Conservation (phyloP, 345 rosid genomes). For the Trapa bicornis region DNA sequence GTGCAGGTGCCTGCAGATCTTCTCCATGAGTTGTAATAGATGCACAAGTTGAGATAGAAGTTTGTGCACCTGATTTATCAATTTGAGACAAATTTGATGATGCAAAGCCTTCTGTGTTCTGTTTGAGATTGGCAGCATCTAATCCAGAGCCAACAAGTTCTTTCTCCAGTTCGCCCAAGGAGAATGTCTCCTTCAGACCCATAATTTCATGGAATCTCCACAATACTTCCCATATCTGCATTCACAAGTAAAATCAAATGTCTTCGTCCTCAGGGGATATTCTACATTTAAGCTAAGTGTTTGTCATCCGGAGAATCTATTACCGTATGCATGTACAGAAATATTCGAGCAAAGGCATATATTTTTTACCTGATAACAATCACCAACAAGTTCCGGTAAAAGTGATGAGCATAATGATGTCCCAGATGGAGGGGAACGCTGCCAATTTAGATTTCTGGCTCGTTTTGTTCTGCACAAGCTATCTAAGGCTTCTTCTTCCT, state of each 20-base stretch:
- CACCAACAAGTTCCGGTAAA: slow-evolving; percentile 72
- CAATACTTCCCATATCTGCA: slow-evolving; percentile 71
- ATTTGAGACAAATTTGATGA: slow-evolving; percentile 15
- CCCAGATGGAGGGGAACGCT: slow-evolving; percentile 50
- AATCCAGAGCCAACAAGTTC: slow-evolving; percentile 59
- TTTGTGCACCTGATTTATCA: slow-evolving; percentile 20
- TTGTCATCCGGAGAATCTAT: not conserved
- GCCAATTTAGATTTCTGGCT: slow-evolving; percentile 25
- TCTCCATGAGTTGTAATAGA: slow-evolving; percentile 19
- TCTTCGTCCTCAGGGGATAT: not conserved
- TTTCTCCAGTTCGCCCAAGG: slow-evolving; percentile 53
- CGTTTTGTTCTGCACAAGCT: slow-evolving; percentile 37
- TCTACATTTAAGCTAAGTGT: not conserved
- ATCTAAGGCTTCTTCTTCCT: slow-evolving; percentile 21
- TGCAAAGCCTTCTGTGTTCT: slow-evolving; percentile 24
- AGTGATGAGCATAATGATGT: slow-evolving; percentile 51
- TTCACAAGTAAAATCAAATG: slow-evolving; percentile 8
- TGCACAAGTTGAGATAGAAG: slow-evolving; percentile 19
- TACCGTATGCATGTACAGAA: not conserved
- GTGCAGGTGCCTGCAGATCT: slow-evolving; percentile 23
- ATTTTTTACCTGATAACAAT: slow-evolving; percentile 63
- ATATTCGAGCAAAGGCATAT: slow-evolving; percentile 5
- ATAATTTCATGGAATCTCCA: slow-evolving; percentile 63
- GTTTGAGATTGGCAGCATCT: slow-evolving; percentile 23
- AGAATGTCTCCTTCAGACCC: slow-evolving; percentile 53